Conservation (phyloP, 2,329 filamentous ascomycete genomes). For the Lachnellula occidentalis region DNA sequence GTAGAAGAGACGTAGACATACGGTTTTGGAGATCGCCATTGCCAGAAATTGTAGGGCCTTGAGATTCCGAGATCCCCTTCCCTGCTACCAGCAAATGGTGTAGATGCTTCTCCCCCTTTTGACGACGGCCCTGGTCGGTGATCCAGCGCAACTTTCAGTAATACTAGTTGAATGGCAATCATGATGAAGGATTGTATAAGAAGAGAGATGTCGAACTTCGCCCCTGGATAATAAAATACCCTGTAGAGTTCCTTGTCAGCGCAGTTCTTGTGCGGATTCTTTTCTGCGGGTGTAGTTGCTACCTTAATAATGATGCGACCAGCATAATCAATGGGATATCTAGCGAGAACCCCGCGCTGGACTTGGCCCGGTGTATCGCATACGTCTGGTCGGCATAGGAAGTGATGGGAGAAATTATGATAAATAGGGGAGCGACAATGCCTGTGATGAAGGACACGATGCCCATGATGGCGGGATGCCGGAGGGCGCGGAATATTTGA, state of each 20-base stretch:
- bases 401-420: conserved; percentile 57
- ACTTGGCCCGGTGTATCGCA: conserved; percentile 58
- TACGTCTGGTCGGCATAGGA: conserved; percentile 62
- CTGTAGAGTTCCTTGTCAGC: conserved; percentile 33
- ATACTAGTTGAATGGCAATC: conserved; percentile 55
- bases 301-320: conserved; percentile 61
- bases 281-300: background rate
- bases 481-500: background rate
- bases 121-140: conserved; percentile 55
- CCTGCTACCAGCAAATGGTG: conserved; percentile 52
- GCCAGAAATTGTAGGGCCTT: conserved; percentile 75
- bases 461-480: conserved; percentile 23
- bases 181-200: conserved; percentile 62
- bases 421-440: conserved; percentile 56
- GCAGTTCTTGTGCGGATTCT: background rate
- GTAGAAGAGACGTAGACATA: conserved; percentile 32
- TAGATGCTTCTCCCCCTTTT: conserved; percentile 53
- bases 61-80: conserved; percentile 34
- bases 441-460: conserved; percentile 39
- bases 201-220: conserved; percentile 57
- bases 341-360: conserved; percentile 63
- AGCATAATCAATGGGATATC: conserved; percentile 71
- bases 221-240: conserved; percentile 66
- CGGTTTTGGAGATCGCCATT: conserved; percentile 68
- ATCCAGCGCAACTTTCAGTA: conserved; percentile 65